Conservation (phyloP, 1,284 basidiomycete species). For the Ustilago curta region DNA sequence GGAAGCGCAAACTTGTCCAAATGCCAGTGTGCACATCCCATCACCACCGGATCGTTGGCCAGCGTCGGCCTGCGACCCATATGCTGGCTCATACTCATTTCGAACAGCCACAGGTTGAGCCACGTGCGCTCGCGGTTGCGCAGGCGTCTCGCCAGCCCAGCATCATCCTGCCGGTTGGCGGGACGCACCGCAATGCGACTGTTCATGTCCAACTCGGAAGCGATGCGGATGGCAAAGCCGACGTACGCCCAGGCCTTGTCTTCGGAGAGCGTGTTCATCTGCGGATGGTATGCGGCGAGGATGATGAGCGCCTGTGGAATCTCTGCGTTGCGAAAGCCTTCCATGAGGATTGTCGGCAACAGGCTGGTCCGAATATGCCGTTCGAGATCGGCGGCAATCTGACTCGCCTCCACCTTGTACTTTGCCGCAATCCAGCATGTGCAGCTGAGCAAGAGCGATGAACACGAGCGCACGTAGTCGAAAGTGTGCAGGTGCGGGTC, state of each 20-base stretch:
- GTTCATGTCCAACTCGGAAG: constrained; percentile 57
- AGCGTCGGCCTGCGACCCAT: constrained; percentile 54
- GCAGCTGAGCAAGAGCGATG: constrained; percentile 44
- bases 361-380: constrained; percentile 37
- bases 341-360: constrained; percentile 46
- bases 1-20: constrained; percentile 44
- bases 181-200: constrained; percentile 31
- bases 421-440: constrained; percentile 53
- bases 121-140: constrained; percentile 51
- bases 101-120: constrained; percentile 57
- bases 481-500: constrained; percentile 56
- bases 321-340: constrained; percentile 48
- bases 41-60: constrained; percentile 52
- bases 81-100: constrained; percentile 53
- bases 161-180: constrained; percentile 27
- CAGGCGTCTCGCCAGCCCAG: constrained; percentile 25
- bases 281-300: constrained; percentile 48
- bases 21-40: constrained; percentile 53
- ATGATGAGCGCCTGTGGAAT: constrained; percentile 51
- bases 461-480: constrained; percentile 45
- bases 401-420: constrained; percentile 37
- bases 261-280: constrained; percentile 45
- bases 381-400: constrained; percentile 40
- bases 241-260: constrained; percentile 54
- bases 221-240: constrained; percentile 52